A percentile compares a stretch with the other conserved stretches of the same genome.
These are phyloP conservation scores for Raddia distichophylla DNA, from an alignment of 176 grass and related monocot species.

Conservation along the genomic window DNA sequence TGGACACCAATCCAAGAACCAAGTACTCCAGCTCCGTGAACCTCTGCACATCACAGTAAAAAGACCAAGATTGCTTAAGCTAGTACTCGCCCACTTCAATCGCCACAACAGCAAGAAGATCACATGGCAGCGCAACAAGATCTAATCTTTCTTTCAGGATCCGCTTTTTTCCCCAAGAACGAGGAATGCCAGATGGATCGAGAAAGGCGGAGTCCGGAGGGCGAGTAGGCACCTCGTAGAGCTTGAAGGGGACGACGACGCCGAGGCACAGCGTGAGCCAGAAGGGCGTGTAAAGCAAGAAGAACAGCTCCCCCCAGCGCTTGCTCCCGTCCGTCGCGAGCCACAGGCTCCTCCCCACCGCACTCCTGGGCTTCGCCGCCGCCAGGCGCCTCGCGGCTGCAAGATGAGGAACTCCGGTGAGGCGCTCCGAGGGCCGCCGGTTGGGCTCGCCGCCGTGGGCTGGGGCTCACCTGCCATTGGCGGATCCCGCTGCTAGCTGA, in stretches of 20 bases:
- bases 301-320: slow-evolving; percentile 88
- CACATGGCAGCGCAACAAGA: background rate
- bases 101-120: background rate
- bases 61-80: slow-evolving; percentile 3
- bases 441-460: background rate
- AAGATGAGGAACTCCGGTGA: background rate
- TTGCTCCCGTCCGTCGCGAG: slow-evolving; percentile 77
- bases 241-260: slow-evolving; percentile 82
- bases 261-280: slow-evolving; percentile 92
- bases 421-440: background rate
- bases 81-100: background rate
- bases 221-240: slow-evolving; percentile 70
- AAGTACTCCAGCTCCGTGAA: slow-evolving; percentile 95
- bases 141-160: background rate
- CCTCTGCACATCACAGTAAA: slow-evolving; percentile 53
- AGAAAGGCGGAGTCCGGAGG: background rate
- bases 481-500: background rate
- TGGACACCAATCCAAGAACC: slow-evolving; percentile 77
- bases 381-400: slow-evolving; percentile 32
- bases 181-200: slow-evolving; percentile 21
- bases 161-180: background rate
- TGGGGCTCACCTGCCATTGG: slow-evolving; percentile 48
- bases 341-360: slow-evolving; percentile 49
- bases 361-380: slow-evolving; percentile 17
- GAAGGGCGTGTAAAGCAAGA: slow-evolving; percentile 94